Evolutionary conservation across 441 rosid species (phyloP), one percentile per base, ranked within the genome.

Genomic region (Omphalea diandra): DNA sequence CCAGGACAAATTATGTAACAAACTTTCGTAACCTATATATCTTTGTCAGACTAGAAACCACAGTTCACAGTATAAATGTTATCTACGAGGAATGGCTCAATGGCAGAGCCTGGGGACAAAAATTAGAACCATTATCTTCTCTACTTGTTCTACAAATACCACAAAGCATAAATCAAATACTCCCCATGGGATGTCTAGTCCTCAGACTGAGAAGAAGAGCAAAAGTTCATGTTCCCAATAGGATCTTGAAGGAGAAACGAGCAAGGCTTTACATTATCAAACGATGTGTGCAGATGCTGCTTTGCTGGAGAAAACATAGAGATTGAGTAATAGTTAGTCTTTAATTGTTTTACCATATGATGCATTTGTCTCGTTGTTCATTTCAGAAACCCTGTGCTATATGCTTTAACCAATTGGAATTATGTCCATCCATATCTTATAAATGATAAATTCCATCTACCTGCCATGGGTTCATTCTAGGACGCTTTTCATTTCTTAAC

Each of bases 281-380:
- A 68, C 81, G 72, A 3, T 79, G 84, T 49, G 81, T 80, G 67
- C 7, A 74, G 75, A 77, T 74, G 84, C 74, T 80, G 73, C 31
- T 79, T 71, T 80, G 80, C 77, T 72, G 90, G 87, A 69, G 70
- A 68, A 79, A 81, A 44, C 50, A 40, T 5, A 22, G 73, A 72
- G 84, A 76, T 29, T n/a, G 18, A 81, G 65, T 75, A 50, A 57
- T 17, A 43, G 49, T 3, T 63, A 40, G 15, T 20, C 54, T 59
- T 63, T 36, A 41, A 33, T 57, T 38, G 33, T 11, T 44, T 26
- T 22, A 38, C 15, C 18, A 32, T 12, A 14, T 53, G 5, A 29
- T 38, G 55, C 46, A 67, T 31, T 63, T 49, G 33, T 7, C 32
- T 49, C 31, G 10, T 36, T 41, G 44, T 35, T 6, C 47, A 20